These are phyloP conservation scores for Hyaloscypha hepaticicola DNA, from an alignment of 495 filamentous ascomycete species.

Conservation along the genomic window DNA sequence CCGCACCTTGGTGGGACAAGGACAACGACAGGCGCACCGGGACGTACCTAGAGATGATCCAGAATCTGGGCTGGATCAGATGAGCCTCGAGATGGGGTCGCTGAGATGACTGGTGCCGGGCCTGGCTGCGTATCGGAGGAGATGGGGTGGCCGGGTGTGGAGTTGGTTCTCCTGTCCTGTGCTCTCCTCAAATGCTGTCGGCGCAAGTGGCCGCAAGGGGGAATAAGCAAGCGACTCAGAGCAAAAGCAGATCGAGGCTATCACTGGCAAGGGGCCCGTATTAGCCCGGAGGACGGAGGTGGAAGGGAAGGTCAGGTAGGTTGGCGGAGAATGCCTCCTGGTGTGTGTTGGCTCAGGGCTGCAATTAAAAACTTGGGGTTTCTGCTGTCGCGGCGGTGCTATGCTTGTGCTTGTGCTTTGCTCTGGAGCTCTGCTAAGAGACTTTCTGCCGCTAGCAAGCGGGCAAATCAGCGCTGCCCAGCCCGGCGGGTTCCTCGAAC, in stretches of 20 bases:
- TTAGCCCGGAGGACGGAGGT: constrained; percentile 8
- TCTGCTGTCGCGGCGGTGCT: too few species aligned
- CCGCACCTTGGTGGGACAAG: background rate
- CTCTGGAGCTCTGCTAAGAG: too few species aligned
- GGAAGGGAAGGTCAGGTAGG: background rate
- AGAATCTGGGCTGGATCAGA: constrained; percentile 2
- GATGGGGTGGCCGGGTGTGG: constrained; percentile 11
- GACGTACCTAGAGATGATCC: constrained; percentile 16
- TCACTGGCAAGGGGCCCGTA: constrained; percentile 1
- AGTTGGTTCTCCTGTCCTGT: background rate
- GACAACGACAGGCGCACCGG: constrained; percentile 13
- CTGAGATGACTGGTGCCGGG: constrained; percentile 20
- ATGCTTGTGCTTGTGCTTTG: background rate
- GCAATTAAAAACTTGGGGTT: background rate
- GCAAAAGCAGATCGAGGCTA: constrained; percentile 6
- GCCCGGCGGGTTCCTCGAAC: background rate
- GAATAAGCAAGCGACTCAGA: constrained; percentile 14
- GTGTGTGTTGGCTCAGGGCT: background rate
- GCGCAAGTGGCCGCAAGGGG: constrained; percentile 11
- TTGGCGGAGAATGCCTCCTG: background rate
- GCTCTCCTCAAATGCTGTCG: constrained; percentile 4
- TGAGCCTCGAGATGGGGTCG: constrained; percentile 13
- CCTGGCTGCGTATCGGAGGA: constrained; percentile 16
- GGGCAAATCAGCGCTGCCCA: background rate
- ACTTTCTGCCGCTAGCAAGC: background rate